These are phyloP conservation scores for Plasmodium yoelii DNA, from an alignment of 169 alveolate species.

Conservation along the genomic window DNA sequence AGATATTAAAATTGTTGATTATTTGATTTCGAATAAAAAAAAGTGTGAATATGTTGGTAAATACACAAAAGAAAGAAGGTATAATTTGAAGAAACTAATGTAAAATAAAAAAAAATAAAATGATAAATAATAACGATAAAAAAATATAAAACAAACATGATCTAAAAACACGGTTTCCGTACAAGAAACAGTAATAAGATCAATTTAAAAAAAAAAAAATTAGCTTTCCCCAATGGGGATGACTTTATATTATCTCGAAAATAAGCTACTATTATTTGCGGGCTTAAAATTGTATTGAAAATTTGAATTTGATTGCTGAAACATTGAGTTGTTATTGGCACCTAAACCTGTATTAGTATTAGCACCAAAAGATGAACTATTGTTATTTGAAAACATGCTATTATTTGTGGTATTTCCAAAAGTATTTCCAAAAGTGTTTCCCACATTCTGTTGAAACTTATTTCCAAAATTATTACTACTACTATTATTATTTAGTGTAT, in stretches of 20 bases:
- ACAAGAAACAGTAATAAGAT: no score
- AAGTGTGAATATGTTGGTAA: no score
- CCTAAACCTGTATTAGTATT: neutral
- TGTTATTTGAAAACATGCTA: neutral
- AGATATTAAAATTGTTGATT: no score
- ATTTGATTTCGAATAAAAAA: no score
- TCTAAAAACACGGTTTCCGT: no score
- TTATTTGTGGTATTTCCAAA: neutral
- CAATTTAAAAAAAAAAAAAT: no score
- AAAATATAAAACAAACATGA: no score
- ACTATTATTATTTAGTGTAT: neutral
- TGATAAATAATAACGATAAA: no score
- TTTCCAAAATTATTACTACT: neutral
- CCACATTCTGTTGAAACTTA: neutral
- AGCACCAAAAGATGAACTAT: neutral
- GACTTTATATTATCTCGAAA: constrained; percentile 33
- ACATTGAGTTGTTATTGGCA: neutral
- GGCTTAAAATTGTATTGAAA: constrained; percentile 11
- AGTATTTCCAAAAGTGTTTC: neutral
- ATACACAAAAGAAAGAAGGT: no score
- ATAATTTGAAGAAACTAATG: no score
- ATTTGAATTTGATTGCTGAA: constrained; percentile 29
- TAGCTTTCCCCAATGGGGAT: no score
- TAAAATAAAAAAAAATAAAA: no score
- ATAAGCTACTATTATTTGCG: constrained; percentile 24